These are phyloP conservation scores for Acanthamoeba royreba DNA, from an alignment of 208 protist genomes.

Conservation along the genomic window DNA sequence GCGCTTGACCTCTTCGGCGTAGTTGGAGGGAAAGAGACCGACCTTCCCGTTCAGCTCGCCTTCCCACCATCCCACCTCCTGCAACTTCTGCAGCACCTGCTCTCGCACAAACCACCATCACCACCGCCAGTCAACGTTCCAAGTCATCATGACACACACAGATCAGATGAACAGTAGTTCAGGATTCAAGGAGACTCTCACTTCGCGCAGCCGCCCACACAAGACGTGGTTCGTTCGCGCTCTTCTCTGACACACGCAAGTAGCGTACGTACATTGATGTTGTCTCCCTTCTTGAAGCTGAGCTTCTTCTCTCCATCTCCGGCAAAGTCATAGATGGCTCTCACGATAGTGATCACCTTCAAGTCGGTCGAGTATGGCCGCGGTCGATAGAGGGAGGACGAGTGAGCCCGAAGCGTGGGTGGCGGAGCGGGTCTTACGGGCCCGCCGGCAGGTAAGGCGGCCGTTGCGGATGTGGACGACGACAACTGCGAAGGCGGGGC, in stretches of 20 bases:
- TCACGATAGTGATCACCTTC: not conserved
- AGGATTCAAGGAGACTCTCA: no score
- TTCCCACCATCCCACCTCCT: conserved; percentile 22
- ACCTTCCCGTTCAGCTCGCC: not conserved
- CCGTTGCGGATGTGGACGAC: not conserved
- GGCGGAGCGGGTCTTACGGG: not conserved
- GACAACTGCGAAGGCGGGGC: not conserved
- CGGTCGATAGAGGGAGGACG: not conserved
- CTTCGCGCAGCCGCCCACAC: no score
- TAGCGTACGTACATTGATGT: not conserved
- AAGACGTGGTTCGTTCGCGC: no score
- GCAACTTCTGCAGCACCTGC: conserved; percentile 7
- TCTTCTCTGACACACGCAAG: not conserved
- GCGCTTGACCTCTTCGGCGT: not conserved
- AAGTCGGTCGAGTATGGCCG: not conserved
- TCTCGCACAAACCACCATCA: not conserved
- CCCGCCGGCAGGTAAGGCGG: not conserved
- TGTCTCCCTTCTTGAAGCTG: conserved; percentile 17
- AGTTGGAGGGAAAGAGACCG: not conserved
- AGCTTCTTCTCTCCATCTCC: conserved; percentile 12
- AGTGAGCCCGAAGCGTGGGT: not conserved
- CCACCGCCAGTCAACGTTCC: no score
- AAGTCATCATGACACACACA: not conserved
- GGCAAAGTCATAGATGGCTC: not conserved
- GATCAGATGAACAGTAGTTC: not conserved